These are phyloP conservation scores for Chlorella sp. DNA, from an alignment of 139 green algal genomes.

Conservation along the genomic window DNA sequence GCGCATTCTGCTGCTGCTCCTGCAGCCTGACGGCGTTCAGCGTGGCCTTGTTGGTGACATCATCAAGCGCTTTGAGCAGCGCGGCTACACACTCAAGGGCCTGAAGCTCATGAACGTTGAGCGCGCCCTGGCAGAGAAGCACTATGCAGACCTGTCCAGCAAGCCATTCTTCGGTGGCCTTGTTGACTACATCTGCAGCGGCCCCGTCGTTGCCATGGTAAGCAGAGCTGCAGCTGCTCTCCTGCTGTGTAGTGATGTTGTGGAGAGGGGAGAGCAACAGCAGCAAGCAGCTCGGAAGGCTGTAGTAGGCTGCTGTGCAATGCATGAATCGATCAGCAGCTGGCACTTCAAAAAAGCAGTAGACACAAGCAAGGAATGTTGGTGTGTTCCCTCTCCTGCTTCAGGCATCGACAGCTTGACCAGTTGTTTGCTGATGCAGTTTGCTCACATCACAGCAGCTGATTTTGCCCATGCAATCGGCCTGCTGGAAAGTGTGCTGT, in stretches of 20 bases:
- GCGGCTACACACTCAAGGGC: constrained; percentile 74
- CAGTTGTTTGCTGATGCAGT: neutral
- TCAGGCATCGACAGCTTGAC: too few relatives aligned
- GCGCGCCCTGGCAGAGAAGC: constrained; percentile 71
- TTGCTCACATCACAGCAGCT: neutral
- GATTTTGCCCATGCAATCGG: too few relatives aligned
- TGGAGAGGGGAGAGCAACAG: neutral
- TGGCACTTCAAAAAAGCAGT: too few relatives aligned
- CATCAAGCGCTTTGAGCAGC: constrained; percentile 72
- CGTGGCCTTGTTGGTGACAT: constrained; percentile 60
- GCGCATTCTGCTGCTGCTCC: neutral
- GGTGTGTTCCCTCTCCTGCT: too few relatives aligned
- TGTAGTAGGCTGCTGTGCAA: neutral
- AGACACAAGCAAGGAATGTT: too few relatives aligned
- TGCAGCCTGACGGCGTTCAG: constrained; percentile 21
- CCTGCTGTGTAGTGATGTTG: neutral
- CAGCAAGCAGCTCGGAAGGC: neutral
- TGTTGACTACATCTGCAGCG: constrained; percentile 76
- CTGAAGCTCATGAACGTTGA: constrained; percentile 83
- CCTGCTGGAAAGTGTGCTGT: too few relatives aligned
- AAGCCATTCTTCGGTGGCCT: constrained; percentile 86
- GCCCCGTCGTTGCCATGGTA: constrained; percentile 86
- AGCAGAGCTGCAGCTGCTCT: constrained; percentile 10
- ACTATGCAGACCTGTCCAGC: constrained; percentile 84
- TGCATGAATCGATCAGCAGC: neutral